These are phyloP conservation scores for Mycena epipterygia DNA, from an alignment of 768 basidiomycete species.

Conservation along the genomic window DNA sequence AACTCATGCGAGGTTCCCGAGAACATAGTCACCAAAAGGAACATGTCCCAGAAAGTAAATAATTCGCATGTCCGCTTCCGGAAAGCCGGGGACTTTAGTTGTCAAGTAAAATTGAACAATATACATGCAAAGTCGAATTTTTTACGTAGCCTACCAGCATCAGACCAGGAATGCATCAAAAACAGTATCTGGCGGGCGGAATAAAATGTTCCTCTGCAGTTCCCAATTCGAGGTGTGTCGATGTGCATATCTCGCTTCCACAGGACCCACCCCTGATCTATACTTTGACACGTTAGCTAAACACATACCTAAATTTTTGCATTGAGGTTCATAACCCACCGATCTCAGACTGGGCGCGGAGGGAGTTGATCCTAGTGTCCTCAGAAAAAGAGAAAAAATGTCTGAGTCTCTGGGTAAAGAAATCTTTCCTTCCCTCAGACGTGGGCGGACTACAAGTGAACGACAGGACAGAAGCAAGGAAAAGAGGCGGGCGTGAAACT, in stretches of 20 bases:
- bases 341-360: neutral
- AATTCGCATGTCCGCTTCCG: neutral
- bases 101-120: conserved; percentile 8
- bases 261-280: neutral
- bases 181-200: neutral
- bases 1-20: conserved; percentile 13
- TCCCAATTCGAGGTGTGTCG: neutral
- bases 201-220: neutral
- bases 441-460: too few relatives aligned
- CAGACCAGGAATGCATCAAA: neutral
- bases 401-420: too few relatives aligned
- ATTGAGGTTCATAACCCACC: neutral
- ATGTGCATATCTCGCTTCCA: neutral
- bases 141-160: neutral
- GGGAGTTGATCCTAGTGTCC: too few relatives aligned
- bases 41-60: conserved; percentile 7
- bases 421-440: too few relatives aligned
- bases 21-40: conserved; percentile 7
- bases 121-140: conserved; percentile 3
- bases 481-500: too few relatives aligned
- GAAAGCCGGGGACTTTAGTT: neutral
- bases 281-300: neutral
- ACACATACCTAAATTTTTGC: conserved; percentile 1
- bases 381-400: too few relatives aligned
- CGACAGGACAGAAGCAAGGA: too few relatives aligned